These are phyloP conservation scores for Tulasnella sp. DNA, from an alignment of 768 basidiomycete species.

Conservation along the genomic window DNA sequence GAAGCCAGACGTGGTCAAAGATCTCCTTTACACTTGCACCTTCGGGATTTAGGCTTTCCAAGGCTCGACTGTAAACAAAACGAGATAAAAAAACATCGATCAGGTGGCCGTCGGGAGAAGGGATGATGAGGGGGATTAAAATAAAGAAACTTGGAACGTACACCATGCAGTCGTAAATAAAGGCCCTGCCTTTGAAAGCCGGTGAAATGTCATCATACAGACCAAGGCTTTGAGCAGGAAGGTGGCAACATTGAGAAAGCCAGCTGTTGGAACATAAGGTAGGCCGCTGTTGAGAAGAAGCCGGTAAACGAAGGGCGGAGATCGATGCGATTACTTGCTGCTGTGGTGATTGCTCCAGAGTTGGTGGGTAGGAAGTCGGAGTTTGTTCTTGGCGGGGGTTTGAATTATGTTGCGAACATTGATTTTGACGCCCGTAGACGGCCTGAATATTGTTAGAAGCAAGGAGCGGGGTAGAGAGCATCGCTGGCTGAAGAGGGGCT, in stretches of 20 bases:
- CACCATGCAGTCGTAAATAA: constrained; percentile 1
- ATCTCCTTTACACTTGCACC: not conserved
- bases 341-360: not conserved
- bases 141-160: not conserved
- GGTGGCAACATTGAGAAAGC: not conserved
- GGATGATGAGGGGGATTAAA: not conserved
- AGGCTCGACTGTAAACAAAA: not conserved
- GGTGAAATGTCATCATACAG: not conserved
- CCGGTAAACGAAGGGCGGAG: not conserved
- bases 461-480: not conserved
- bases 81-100: not conserved
- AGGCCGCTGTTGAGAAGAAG: not conserved
- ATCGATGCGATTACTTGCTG: not conserved
- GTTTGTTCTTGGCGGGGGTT: not conserved
- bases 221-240: not conserved
- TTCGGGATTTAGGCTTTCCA: not conserved
- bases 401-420: not conserved
- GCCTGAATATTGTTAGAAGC: not conserved
- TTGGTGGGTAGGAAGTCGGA: not conserved
- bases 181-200: not conserved
- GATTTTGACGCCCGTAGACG: not conserved
- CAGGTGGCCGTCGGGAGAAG: not conserved
- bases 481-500: not conserved
- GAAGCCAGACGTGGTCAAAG: not conserved
- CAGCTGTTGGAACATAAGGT: not conserved